Evolutionary conservation across 2,329 filamentous ascomycete species (phyloP).

Genomic region (Aspergillus sp.): DNA sequence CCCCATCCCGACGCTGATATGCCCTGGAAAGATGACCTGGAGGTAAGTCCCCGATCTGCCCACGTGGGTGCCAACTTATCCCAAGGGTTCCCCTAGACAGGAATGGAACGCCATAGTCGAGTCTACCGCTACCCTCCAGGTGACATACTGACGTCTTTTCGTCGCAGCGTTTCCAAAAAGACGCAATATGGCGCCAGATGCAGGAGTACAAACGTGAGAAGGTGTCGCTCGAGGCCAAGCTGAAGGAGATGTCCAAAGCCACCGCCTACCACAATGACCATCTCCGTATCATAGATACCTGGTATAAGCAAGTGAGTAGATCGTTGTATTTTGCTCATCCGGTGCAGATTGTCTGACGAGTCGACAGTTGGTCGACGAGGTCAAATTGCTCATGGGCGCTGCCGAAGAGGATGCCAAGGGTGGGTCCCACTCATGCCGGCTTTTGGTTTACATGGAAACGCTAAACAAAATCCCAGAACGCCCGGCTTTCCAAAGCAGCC

Average conservation of each 20-base stretch:
- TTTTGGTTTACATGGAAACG: neutral
- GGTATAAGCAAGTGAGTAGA: conserved; percentile 82
- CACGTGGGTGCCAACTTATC: conserved; percentile 16
- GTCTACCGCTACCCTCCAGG: conserved; percentile 1
- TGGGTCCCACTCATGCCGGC: conserved; percentile 17
- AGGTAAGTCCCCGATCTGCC: conserved; percentile 58
- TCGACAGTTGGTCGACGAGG: conserved; percentile 48
- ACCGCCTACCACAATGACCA: conserved; percentile 88
- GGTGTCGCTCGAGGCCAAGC: conserved; percentile 73
- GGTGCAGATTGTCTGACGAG: conserved; percentile 18
- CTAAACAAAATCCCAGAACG: conserved; percentile 20
- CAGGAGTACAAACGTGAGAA: conserved; percentile 95
- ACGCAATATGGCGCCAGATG: conserved; percentile 96
- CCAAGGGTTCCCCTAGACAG: conserved; percentile 13
- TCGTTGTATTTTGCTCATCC: neutral
- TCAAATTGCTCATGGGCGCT: conserved; percentile 44
- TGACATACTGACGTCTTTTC: conserved; percentile 26
- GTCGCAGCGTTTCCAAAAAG: conserved; percentile 82
- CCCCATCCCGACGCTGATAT: conserved; percentile 67
- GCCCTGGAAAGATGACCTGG: conserved; percentile 70
- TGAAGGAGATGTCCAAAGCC: conserved; percentile 77
- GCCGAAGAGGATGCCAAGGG: conserved; percentile 32
- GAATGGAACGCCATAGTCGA: conserved; percentile 9
- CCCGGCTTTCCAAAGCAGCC: conserved; percentile 51
- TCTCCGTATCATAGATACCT: conserved; percentile 82